Percentiles rank a stretch among this genome's conserved stretches.
These are phyloP conservation scores for Casuarina equisetifolia DNA, from an alignment of 306 rosid genomes.

Conservation along the genomic window DNA sequence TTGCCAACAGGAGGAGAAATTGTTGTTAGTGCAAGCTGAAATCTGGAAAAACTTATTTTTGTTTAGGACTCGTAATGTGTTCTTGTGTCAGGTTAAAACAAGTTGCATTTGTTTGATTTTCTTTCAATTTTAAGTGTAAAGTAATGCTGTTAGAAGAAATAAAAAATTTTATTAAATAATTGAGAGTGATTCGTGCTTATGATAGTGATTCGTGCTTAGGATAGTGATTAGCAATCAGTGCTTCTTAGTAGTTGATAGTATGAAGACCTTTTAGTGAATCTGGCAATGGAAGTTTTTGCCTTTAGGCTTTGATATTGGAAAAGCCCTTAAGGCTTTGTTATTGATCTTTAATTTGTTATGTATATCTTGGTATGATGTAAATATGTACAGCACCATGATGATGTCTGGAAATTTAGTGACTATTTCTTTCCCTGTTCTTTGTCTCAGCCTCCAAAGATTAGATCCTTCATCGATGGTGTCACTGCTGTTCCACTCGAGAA, in stretches of 20 bases:
- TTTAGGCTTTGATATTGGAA: neutral
- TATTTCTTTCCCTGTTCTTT: conserved; percentile 32
- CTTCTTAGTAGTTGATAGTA: neutral
- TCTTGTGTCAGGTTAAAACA: neutral
- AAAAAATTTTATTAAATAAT: neutral
- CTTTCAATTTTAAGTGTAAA: neutral
- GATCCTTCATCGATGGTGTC: conserved; percentile 71
- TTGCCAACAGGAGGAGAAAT: neutral
- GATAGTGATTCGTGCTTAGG: neutral
- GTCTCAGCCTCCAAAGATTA: conserved; percentile 89
- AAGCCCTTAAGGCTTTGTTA: conserved; percentile 1
- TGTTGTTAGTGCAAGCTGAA: neutral
- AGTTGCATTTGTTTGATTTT: neutral
- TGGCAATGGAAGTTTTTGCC: neutral
- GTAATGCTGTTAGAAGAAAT: neutral
- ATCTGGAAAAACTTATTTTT: neutral
- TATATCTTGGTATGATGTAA: conserved; percentile 16
- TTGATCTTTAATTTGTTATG: neutral
- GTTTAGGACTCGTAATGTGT: neutral
- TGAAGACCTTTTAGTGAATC: neutral
- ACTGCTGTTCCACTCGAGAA: conserved; percentile 82
- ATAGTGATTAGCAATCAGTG: neutral
- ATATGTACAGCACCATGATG: neutral
- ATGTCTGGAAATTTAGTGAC: conserved; percentile 20
- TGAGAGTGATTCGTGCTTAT: neutral